These are phyloP conservation scores for Cryptococcus sp. DNA, from an alignment of 1,284 basidiomycete species.

Conservation along the genomic window DNA sequence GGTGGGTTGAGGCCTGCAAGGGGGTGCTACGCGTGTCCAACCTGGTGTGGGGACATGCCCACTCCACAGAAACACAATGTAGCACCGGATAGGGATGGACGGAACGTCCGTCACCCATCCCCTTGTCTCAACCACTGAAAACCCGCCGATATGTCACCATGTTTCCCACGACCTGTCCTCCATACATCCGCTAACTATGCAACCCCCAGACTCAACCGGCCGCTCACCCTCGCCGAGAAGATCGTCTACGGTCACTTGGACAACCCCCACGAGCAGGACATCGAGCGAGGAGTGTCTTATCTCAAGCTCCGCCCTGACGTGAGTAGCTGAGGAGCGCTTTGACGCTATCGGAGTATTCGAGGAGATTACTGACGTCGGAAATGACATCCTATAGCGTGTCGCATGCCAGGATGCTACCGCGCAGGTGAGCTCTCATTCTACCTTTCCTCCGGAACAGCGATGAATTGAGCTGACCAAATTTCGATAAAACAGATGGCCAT, in stretches of 20 bases:
- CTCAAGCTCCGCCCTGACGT: slow-evolving; percentile 95
- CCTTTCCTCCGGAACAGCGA: slow-evolving; percentile 32
- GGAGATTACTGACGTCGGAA: slow-evolving; percentile 15
- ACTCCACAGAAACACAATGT: too few species aligned
- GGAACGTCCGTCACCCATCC: slow-evolving; percentile 1
- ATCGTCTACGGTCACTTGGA: slow-evolving; percentile 98
- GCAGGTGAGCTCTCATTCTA: slow-evolving; percentile 56
- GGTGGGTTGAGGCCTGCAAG: not conserved
- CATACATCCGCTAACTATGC: slow-evolving; percentile 12
- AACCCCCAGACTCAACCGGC: slow-evolving; percentile 75
- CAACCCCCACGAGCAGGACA: slow-evolving; percentile 85
- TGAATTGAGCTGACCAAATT: slow-evolving; percentile 9
- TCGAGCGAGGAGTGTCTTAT: slow-evolving; percentile 82
- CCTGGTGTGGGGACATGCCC: too few species aligned
- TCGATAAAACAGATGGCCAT: slow-evolving; percentile 78
- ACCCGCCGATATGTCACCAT: not conserved
- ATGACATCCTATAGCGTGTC: slow-evolving; percentile 67
- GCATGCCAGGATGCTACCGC: slow-evolving; percentile 99
- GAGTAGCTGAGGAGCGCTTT: slow-evolving; percentile 45
- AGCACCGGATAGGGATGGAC: not conserved
- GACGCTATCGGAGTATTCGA: not conserved
- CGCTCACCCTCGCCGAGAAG: slow-evolving; percentile 96
- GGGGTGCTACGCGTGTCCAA: not conserved
- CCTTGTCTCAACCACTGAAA: not conserved
- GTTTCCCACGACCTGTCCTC: slow-evolving; percentile 7